These are phyloP conservation scores for Solanum gracilifrons DNA, from an alignment of 257 asterid species.

Conservation along the genomic window DNA sequence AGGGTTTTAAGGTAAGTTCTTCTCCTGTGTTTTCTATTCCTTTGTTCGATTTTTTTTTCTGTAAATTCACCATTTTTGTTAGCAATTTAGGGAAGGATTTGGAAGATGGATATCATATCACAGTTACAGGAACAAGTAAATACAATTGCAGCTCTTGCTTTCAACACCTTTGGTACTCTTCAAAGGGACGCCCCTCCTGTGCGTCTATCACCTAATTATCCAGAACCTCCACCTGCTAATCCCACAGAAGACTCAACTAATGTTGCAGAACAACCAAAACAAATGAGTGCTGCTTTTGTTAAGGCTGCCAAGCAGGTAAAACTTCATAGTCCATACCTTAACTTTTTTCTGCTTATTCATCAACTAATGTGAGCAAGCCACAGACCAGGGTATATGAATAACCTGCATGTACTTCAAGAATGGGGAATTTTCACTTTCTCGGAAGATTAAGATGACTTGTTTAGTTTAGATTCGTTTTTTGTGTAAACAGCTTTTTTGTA, in stretches of 20 bases:
- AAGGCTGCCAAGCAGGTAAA: conserved; percentile 82
- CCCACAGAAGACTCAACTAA: conserved; percentile 42
- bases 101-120: conserved; percentile 69
- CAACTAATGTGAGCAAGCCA: background rate
- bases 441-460: background rate
- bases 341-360: background rate
- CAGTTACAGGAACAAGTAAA: conserved; percentile 83
- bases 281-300: conserved; percentile 66
- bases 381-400: background rate
- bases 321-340: background rate
- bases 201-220: conserved; percentile 74
- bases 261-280: conserved; percentile 69
- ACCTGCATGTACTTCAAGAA: background rate
- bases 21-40: background rate
- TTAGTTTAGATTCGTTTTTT: background rate
- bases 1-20: background rate
- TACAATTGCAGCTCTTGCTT: conserved; percentile 57
- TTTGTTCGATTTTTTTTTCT: background rate
- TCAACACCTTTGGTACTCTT: conserved; percentile 78
- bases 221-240: conserved; percentile 58
- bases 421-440: background rate
- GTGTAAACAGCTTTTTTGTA: background rate
- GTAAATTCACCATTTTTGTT: background rate
- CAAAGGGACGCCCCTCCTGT: conserved; percentile 68
- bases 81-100: background rate